Evolutionary conservation across 257 asterid genomes (phyloP).

Genomic region (Ilex aquifolium): DNA sequence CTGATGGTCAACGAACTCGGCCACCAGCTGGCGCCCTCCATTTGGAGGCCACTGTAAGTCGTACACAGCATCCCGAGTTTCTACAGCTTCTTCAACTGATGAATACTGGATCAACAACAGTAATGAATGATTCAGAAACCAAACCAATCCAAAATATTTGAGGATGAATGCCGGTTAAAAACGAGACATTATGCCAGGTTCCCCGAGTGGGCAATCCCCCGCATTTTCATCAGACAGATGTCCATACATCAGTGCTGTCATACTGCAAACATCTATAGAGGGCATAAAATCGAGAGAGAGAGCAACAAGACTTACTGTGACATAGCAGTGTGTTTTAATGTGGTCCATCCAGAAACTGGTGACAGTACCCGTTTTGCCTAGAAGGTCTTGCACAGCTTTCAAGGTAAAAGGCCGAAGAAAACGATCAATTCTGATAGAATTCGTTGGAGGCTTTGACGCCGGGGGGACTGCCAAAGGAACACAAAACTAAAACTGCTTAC

Average conservation of each 20-base stretch:
- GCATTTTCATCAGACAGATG: not conserved
- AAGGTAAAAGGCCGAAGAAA: conserved; percentile 88
- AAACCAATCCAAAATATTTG: not conserved
- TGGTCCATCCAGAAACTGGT: conserved; percentile 86
- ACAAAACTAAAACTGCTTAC: conserved; percentile 10
- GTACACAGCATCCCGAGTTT: conserved; percentile 81
- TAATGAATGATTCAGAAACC: too few relatives aligned
- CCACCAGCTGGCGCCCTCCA: conserved; percentile 69
- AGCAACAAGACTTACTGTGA: conserved; percentile 45
- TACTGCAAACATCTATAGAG: not conserved
- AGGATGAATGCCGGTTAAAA: not conserved
- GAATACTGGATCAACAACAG: conserved; percentile 53
- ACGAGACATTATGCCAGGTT: not conserved
- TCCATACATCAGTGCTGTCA: not conserved
- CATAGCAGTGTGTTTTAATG: conserved; percentile 89
- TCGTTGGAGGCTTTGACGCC: conserved; percentile 51
- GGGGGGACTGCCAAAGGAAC: conserved; percentile 58
- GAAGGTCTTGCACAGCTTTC: conserved; percentile 80
- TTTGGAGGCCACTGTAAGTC: conserved; percentile 88
- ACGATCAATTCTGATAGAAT: conserved; percentile 70
- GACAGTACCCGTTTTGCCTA: conserved; percentile 67
- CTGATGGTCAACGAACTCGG: conserved; percentile 73
- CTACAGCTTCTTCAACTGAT: conserved; percentile 74
- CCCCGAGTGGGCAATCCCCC: too few relatives aligned
- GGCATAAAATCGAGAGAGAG: conserved; percentile 4